Conservation (phyloP, 192 early-diverging fungal genomes). For the Coemansia sp. region DNA sequence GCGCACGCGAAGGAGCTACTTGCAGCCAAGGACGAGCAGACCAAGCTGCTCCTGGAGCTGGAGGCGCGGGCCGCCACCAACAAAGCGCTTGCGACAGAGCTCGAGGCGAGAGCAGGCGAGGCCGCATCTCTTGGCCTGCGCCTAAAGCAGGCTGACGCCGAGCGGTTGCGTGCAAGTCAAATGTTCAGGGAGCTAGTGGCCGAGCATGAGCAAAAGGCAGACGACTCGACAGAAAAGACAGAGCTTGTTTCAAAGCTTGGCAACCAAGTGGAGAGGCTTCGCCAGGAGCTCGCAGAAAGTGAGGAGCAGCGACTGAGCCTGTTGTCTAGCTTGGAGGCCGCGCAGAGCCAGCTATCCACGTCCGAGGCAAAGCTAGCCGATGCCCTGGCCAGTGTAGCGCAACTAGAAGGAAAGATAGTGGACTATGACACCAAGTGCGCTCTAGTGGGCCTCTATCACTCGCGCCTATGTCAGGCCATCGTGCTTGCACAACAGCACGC, state of each 20-base stretch:
- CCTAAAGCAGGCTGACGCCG: slow-evolving; percentile 11
- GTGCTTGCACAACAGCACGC: neutral
- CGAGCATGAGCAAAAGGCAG: slow-evolving; percentile 13
- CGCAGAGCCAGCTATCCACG: neutral
- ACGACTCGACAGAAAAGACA: slow-evolving; percentile 6
- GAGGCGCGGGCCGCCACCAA: slow-evolving; percentile 1
- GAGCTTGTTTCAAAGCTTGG: slow-evolving; percentile 7
- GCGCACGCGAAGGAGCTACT: slow-evolving; percentile 6
- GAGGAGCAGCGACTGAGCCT: slow-evolving; percentile 10
- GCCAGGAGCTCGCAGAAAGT: slow-evolving; percentile 15
- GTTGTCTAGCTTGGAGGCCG: slow-evolving; percentile 3
- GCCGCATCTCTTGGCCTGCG: slow-evolving; percentile 9
- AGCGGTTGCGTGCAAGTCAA: slow-evolving; percentile 11
- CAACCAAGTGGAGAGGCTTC: slow-evolving; percentile 26
- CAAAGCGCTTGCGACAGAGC: slow-evolving; percentile 13
- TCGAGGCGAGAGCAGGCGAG: slow-evolving; percentile 14
- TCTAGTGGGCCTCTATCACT: slow-evolving; percentile 3
- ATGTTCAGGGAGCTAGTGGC: slow-evolving; percentile 19
- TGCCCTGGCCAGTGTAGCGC: slow-evolving; percentile 31
- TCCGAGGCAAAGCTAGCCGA: slow-evolving; percentile 28
- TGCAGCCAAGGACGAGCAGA: neutral
- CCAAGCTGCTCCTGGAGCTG: slow-evolving; percentile 3
- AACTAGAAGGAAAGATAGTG: slow-evolving; percentile 29
- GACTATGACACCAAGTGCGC: slow-evolving; percentile 32
- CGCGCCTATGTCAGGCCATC: slow-evolving; percentile 1